phyloP scores from a whole-genome alignment of 1,284 basidiomycete genomes.

The Gymnopus androsaceus region DNA sequence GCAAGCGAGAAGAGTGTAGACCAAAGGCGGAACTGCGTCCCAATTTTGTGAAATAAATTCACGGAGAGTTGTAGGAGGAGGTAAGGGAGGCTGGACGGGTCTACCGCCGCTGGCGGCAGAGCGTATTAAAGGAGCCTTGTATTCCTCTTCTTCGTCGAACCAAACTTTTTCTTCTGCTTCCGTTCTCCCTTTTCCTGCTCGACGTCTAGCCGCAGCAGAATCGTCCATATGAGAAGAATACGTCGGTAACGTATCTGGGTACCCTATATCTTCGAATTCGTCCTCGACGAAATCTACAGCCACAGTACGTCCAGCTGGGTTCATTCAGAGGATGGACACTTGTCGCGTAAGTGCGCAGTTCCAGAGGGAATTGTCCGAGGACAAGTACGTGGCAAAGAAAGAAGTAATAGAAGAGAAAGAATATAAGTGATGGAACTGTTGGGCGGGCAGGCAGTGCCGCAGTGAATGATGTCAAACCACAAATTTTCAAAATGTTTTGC shows the following conservation, averaged over 20 bases:
- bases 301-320: constrained; percentile 53
- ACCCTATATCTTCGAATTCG: constrained; percentile 72
- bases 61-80: constrained; percentile 72
- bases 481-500: too few species aligned
- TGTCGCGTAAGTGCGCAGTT: neutral
- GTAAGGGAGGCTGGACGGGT: constrained; percentile 55
- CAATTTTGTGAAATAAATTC: constrained; percentile 83
- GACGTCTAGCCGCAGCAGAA: constrained; percentile 53
- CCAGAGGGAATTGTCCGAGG: neutral
- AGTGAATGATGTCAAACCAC: too few species aligned
- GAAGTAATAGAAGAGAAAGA: neutral
- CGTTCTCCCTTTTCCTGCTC: constrained; percentile 39
- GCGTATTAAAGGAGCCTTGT: constrained; percentile 69
- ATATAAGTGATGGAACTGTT: neutral
- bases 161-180: constrained; percentile 36
- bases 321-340: constrained; percentile 40
- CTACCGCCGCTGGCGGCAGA: constrained; percentile 64
- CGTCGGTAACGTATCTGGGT: constrained; percentile 59
- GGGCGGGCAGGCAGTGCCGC: neutral
- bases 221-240: constrained; percentile 71
- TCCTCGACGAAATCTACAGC: constrained; percentile 68
- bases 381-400: neutral
- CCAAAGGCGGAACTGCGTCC: constrained; percentile 78
- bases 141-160: constrained; percentile 52
- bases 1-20: constrained; percentile 93